A percentile compares a stretch with the other conserved stretches of the same genome.
Conservation (phyloP, 768 basidiomycete genomes). For the Tulasnella sp. region DNA sequence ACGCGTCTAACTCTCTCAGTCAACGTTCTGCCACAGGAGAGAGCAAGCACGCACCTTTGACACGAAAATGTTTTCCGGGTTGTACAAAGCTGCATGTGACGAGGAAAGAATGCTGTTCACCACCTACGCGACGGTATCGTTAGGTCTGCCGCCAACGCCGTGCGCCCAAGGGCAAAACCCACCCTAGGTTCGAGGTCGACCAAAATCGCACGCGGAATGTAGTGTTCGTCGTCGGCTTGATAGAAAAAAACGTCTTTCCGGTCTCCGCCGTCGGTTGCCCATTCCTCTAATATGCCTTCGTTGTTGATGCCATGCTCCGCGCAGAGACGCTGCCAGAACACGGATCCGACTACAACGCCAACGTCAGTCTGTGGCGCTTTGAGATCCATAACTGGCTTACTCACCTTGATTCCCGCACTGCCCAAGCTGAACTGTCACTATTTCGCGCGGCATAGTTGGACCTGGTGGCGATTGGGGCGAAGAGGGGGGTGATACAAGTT, state of each 20-base stretch:
- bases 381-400: conserved; percentile 16
- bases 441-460: conserved; percentile 67
- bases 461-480: neutral
- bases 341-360: conserved; percentile 74
- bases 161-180: conserved; percentile 34
- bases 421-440: conserved; percentile 78
- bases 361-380: neutral
- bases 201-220: conserved; percentile 93
- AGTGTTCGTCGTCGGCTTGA: conserved; percentile 99
- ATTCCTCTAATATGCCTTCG: conserved; percentile 93
- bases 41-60: conserved; percentile 48
- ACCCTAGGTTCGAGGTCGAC: conserved; percentile 96
- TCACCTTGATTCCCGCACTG: conserved; percentile 91
- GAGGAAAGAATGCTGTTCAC: conserved; percentile 92
- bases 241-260: conserved; percentile 99
- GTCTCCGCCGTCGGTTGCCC: conserved; percentile 93
- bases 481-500: neutral
- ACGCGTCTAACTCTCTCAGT: neutral
- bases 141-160: neutral
- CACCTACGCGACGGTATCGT: conserved; percentile 51
- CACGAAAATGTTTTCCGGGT: conserved; percentile 95
- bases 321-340: conserved; percentile 97
- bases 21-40: neutral
- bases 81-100: conserved; percentile 84
- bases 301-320: conserved; percentile 97